phyloP scores from a whole-genome alignment of 352 stramenopile species.

The Globisporangium yorkense region DNA sequence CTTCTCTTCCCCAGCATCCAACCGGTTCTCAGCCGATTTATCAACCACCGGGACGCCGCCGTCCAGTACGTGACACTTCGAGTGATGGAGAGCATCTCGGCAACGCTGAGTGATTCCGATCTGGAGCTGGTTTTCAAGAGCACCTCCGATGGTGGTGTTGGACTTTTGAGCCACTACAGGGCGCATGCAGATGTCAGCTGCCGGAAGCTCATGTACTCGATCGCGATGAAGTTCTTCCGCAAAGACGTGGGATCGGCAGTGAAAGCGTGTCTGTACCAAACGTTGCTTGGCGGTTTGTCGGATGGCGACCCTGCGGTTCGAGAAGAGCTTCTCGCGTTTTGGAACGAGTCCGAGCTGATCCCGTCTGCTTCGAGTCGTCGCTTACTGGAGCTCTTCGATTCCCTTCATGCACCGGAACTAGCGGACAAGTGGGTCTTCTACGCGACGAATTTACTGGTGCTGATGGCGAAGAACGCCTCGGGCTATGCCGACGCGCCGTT shows the following conservation, averaged over 20 bases:
- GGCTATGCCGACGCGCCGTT: slow-evolving; percentile 25
- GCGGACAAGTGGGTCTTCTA: slow-evolving; percentile 69
- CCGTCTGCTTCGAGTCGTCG: slow-evolving; percentile 27
- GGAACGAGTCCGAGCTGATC: slow-evolving; percentile 27
- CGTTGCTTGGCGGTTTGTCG: slow-evolving; percentile 43
- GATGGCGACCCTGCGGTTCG: slow-evolving; percentile 40
- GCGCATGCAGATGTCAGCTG: slow-evolving; percentile 28
- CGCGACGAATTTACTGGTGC: slow-evolving; percentile 49
- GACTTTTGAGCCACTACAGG: slow-evolving; percentile 31
- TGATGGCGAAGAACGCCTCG: slow-evolving; percentile 21
- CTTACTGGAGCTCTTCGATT: slow-evolving; percentile 47
- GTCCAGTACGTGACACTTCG: slow-evolving; percentile 45
- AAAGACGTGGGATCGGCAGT: slow-evolving; percentile 12
- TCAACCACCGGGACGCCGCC: slow-evolving; percentile 39
- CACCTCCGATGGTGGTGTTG: slow-evolving; percentile 26
- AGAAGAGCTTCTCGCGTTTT: slow-evolving; percentile 40
- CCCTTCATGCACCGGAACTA: slow-evolving; percentile 33
- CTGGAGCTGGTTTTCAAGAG: slow-evolving; percentile 22
- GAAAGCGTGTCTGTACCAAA: slow-evolving; percentile 22
- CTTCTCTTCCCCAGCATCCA: slow-evolving; percentile 50
- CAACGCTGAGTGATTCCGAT: slow-evolving; percentile 20
- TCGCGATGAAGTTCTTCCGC: slow-evolving; percentile 31
- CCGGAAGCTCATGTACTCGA: slow-evolving; percentile 34
- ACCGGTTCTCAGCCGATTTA: slow-evolving; percentile 35
- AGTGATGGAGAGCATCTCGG: slow-evolving; percentile 32